Evolutionary conservation across 345 rosid genomes (phyloP).

Genomic region (Luvunga scandens): DNA sequence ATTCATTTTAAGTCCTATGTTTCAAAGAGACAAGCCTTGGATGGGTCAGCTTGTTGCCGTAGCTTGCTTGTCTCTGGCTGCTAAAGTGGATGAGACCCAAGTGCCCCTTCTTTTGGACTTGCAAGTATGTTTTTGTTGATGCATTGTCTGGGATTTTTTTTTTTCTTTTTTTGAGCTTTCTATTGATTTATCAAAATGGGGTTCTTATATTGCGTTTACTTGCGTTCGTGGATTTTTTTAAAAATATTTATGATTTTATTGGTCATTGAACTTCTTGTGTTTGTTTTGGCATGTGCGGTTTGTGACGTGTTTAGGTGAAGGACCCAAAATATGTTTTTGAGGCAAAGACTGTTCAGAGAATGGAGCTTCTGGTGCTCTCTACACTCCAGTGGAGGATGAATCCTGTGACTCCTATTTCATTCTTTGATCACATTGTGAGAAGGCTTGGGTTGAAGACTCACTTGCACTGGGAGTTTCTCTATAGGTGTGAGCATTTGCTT

Average conservation of each 20-base stretch:
- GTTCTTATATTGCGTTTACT: slow-evolving; percentile 15
- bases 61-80: slow-evolving; percentile 86
- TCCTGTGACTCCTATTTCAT: slow-evolving; percentile 81
- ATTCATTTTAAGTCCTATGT: slow-evolving; percentile 49
- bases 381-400: slow-evolving; percentile 88
- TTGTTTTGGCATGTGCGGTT: slow-evolving; percentile 5
- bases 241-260: neutral
- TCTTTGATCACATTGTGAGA: slow-evolving; percentile 67
- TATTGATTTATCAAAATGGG: neutral
- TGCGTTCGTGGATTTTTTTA: neutral
- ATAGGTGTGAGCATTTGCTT: slow-evolving; percentile 69
- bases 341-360: slow-evolving; percentile 80
- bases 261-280: neutral
- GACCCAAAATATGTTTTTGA: slow-evolving; percentile 71
- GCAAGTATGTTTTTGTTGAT: slow-evolving; percentile 49
- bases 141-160: slow-evolving; percentile 31
- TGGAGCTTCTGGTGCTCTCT: slow-evolving; percentile 87
- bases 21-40: slow-evolving; percentile 84
- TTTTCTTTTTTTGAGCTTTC: slow-evolving; percentile 19
- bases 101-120: slow-evolving; percentile 77
- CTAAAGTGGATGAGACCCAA: slow-evolving; percentile 86
- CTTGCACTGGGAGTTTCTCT: slow-evolving; percentile 56
- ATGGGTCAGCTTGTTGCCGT: slow-evolving; percentile 88
- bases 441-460: slow-evolving; percentile 57
- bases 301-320: slow-evolving; percentile 55